A percentile compares a stretch with the other conserved stretches of the same genome.
Evolutionary conservation across 352 stramenopile species (phyloP).

Genomic region (Globisporangium camurandrum): DNA sequence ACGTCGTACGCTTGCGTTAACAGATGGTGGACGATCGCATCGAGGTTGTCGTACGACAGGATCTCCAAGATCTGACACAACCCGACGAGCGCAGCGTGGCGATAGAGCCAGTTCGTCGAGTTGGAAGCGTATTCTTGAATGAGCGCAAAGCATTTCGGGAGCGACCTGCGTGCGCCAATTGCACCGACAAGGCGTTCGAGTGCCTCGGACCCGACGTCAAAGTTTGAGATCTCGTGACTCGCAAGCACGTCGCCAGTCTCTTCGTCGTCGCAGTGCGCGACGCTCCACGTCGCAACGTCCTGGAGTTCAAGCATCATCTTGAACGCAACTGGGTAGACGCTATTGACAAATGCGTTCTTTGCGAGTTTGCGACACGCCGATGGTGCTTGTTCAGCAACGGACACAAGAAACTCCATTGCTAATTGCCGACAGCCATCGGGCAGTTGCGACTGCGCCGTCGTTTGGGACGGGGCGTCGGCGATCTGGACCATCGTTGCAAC

Average conservation of each 20-base stretch:
- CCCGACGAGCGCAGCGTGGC: slow-evolving; percentile 68
- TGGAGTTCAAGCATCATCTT: slow-evolving; percentile 82
- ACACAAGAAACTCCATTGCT: slow-evolving; percentile 82
- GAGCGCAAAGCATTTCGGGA: slow-evolving; percentile 67
- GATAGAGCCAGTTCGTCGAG: slow-evolving; percentile 59
- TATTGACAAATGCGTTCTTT: slow-evolving; percentile 70
- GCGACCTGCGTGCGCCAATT: slow-evolving; percentile 58
- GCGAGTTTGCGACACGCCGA: slow-evolving; percentile 49
- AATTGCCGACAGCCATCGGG: slow-evolving; percentile 69
- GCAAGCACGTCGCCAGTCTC: slow-evolving; percentile 43
- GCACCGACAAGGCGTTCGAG: slow-evolving; percentile 62
- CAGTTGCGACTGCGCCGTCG: slow-evolving; percentile 11
- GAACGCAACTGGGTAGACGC: slow-evolving; percentile 71
- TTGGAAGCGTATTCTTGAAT: slow-evolving; percentile 69
- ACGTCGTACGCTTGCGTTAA: slow-evolving; percentile 57
- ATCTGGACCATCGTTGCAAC: slow-evolving; percentile 73
- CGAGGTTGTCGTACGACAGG: slow-evolving; percentile 49
- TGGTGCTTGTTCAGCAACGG: slow-evolving; percentile 62
- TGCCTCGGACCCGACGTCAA: slow-evolving; percentile 79
- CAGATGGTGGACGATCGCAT: slow-evolving; percentile 63
- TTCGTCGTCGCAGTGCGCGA: slow-evolving; percentile 57
- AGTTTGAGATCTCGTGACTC: slow-evolving; percentile 77
- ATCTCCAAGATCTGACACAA: slow-evolving; percentile 80
- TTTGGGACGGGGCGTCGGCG: slow-evolving; percentile 21
- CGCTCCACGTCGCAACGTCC: slow-evolving; percentile 67